Evolutionary conservation across 2,329 filamentous ascomycete genomes (phyloP).

Genomic region (Calonectria hawksworthii): DNA sequence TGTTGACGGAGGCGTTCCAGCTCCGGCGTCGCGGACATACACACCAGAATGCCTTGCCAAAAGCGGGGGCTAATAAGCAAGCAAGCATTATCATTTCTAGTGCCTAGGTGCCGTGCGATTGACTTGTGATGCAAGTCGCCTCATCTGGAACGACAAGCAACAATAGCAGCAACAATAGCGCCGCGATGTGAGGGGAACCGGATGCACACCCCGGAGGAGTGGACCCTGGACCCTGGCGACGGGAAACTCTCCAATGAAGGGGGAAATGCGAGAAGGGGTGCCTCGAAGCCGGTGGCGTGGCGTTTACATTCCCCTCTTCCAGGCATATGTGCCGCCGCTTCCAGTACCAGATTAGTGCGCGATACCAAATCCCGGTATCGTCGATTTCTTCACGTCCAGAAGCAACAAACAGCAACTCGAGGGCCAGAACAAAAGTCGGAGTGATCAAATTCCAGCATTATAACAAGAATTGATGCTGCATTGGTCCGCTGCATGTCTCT

Average conservation of each 20-base stretch:
- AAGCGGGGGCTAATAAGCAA: constrained; percentile 3
- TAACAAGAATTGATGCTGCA: neutral
- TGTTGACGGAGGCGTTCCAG: neutral
- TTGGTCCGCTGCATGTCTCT: neutral
- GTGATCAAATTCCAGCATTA: neutral
- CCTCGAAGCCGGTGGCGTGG: constrained; percentile 39
- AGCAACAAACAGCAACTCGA: neutral
- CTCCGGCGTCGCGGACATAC: neutral
- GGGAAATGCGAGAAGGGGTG: constrained; percentile 3
- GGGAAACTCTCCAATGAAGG: constrained; percentile 18
- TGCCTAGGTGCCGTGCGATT: neutral
- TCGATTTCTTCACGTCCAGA: neutral
- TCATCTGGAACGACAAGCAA: constrained; percentile 22
- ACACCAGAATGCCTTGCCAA: neutral
- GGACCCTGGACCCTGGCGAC: constrained; percentile 26
- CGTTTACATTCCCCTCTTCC: constrained; percentile 40
- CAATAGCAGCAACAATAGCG: constrained; percentile 14
- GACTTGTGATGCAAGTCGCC: constrained; percentile 17
- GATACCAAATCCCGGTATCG: constrained; percentile 7
- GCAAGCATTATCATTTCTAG: neutral
- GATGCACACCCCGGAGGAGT: neutral
- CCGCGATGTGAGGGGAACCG: constrained; percentile 13
- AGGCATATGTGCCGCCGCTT: constrained; percentile 24
- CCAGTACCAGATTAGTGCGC: constrained; percentile 25
- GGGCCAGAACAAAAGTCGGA: neutral